Percentiles rank a stretch among this genome's conserved stretches.
These are phyloP conservation scores for Lachancea sp. DNA, from an alignment of 805 yeast species.

Conservation along the genomic window DNA sequence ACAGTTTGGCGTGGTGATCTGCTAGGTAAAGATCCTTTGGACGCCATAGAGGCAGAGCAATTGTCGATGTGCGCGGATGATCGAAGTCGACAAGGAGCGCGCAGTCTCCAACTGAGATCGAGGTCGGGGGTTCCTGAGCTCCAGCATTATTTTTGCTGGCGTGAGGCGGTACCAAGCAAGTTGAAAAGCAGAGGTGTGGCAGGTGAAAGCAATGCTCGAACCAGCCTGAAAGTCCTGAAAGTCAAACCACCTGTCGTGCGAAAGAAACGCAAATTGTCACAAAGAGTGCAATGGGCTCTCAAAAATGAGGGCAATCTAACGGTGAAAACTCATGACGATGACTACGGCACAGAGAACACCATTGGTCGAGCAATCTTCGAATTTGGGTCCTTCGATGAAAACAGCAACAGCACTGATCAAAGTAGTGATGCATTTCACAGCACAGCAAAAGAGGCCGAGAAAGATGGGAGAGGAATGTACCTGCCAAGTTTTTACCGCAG, in stretches of 20 bases:
- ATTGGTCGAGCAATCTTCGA: no score
- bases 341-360: not conserved
- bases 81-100: not conserved
- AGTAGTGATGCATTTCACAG: not conserved
- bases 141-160: constrained; percentile 19
- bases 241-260: not conserved
- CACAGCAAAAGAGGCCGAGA: constrained; percentile 5
- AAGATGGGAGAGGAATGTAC: constrained; percentile 16
- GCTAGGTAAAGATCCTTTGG: not conserved
- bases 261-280: not conserved
- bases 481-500: constrained; percentile 21
- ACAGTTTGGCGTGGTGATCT: not conserved
- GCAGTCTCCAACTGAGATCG: not conserved
- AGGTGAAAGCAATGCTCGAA: not conserved
- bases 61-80: not conserved
- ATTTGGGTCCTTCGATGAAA: no score
- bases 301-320: not conserved
- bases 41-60: not conserved
- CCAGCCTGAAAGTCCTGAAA: not conserved
- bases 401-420: no score
- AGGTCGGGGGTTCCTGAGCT: constrained; percentile 4
- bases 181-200: not conserved
- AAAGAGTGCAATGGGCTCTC: not conserved
- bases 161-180: constrained; percentile 10
- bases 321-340: not conserved